phyloP scores from a whole-genome alignment of 306 rosid species.

The Castanospermum australe region DNA sequence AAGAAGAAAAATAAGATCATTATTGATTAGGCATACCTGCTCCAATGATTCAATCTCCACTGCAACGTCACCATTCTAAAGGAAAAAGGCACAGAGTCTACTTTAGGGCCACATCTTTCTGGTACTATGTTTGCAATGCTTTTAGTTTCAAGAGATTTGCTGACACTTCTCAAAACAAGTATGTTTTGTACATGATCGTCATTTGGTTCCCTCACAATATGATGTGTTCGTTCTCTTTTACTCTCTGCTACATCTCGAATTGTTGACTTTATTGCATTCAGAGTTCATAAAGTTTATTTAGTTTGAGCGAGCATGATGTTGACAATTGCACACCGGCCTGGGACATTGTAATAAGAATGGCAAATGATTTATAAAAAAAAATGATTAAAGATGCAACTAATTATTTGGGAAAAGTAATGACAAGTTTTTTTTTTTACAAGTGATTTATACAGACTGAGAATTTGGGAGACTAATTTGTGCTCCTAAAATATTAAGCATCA shows the following conservation, averaged over 20 bases:
- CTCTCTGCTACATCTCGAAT: background rate
- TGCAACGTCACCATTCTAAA: background rate
- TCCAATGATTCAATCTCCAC: background rate
- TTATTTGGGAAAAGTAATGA: no score
- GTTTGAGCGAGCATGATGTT: no score
- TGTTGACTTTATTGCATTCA: no score
- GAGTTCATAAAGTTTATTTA: no score
- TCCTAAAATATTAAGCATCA: no score
- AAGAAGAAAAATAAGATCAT: constrained; percentile 3
- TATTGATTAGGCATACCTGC: background rate
- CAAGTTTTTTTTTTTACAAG: no score
- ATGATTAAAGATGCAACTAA: no score
- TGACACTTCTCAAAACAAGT: background rate
- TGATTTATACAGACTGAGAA: no score
- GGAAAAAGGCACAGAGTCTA: background rate
- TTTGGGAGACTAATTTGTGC: no score
- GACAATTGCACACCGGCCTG: no score
- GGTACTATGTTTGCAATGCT: background rate
- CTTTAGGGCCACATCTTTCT: background rate
- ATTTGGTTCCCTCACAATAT: background rate
- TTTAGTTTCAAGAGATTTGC: background rate
- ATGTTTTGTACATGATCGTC: background rate
- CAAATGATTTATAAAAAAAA: no score
- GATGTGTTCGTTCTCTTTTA: background rate
- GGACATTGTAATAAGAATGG: no score